Evolutionary conservation across 1,139 yeast species (phyloP), one percentile per base, ranked within the genome.

Genomic region (Taphrina sp.): DNA sequence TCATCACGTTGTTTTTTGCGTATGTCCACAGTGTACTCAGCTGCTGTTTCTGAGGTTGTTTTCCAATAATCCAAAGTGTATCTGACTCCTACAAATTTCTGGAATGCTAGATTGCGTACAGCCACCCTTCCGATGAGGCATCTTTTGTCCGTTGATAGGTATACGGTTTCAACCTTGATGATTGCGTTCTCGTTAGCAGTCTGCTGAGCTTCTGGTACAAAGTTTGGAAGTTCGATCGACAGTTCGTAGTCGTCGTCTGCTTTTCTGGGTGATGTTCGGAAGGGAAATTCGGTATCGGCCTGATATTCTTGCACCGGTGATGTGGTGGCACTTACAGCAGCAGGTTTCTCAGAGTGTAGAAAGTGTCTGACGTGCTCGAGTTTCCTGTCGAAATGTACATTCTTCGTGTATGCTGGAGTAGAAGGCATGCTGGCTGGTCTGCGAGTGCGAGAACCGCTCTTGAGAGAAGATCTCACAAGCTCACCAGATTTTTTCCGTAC

Each of bases 401-500:
- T 81, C 65, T 87, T 87, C 35, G 63, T 59, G 60, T 76, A 75
- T 17, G 85, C 79, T 0, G 86, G 85, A 2, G 94, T 83, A 0
- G 84, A 73, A 2, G 95, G 95, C 72, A 85, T 76, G 10, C 89
- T 82, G 62, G 76, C 75, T 31, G 81, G 76, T 3, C 52, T 38
- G 10, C 52, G 23, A 14, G 23, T 31, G 37, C 38, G 36, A 41
- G 71, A 70, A 58, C 72, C 77, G 57, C 74, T 67, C 65, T 83
- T 85, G 55, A 87, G 73, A 22, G 87, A 82, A 2, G 90, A 80
- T 65, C 85, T 85, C 47, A 87, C 85, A 37, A 85, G 72, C 66
- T 87, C 95, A 22, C 95, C 95, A 3, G 87, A 80, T 69, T 87
- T 87, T 66, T 83, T 85, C 22, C 88, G 78, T 3, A 83, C 76